Evolutionary conservation across 2,329 filamentous ascomycete species (phyloP), one percentile per base, ranked within the genome.

Genomic region (Paracoccidioides brasiliensis): DNA sequence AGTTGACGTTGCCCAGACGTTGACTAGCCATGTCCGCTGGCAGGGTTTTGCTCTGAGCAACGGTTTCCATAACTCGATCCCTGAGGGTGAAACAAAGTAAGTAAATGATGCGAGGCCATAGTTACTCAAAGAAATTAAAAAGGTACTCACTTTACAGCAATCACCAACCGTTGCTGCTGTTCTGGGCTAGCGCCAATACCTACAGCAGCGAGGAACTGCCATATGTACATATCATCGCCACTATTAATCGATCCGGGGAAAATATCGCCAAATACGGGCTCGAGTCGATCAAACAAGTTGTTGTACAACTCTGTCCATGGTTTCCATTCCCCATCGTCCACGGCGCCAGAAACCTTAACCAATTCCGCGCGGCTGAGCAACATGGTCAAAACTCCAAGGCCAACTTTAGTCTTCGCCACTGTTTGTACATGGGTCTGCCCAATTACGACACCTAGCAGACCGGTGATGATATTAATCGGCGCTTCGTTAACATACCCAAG

Each of bases 141-240:
- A 49, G 45, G 53, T 44, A 72, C 75, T 71, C 62, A 77, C 80
- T 97, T 98, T 63, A 98, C 93, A 43, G 90, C 90, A 65, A 96
- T 81, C 8, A 98, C 93, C 55, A 98, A 78, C 56, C 90, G 82
- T 69, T 95, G 91, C 71, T 98, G 93, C 72, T 98, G 93, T 62
- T 96, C 90, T 12, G 90, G 89, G 66, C 83, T 90, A 38, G 93
- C 91, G 53, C 88, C 90, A 61, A 95, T 93, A 59, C 93, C 93
- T 72, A 96, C 89, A 10, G 91, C 90, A 7, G 93, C 93, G 61
- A 98, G 79, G 69, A 97, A 94, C 72, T 97, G 91, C 93, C 93
- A 98, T 42, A 97, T 89, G 66, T 97, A 95, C 66, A 95, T 85
- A 66, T 98, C 93, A 62, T 96, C 90, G 52, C 88, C 87, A 6